phyloP scores from a whole-genome alignment of 441 rosid genomes.

The Geranium incanum region DNA sequence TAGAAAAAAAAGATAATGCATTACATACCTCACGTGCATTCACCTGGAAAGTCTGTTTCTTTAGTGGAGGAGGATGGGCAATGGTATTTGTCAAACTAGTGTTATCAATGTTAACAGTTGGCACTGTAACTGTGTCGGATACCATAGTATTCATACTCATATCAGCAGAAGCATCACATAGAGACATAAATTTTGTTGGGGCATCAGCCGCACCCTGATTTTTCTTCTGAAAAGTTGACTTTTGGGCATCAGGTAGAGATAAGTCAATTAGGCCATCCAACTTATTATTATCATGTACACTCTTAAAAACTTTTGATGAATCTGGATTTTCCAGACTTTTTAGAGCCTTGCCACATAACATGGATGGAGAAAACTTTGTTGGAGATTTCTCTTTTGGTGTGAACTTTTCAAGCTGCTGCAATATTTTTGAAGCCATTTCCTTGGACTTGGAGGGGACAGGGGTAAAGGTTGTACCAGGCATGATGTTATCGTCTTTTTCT shows the following conservation, averaged over 20 bases:
- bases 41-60: conserved; percentile 60
- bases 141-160: conserved; percentile 29
- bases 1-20: conserved; percentile 6
- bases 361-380: conserved; percentile 63
- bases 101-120: conserved; percentile 29
- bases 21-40: conserved; percentile 66
- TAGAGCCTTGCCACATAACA: conserved; percentile 69
- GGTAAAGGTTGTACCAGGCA: conserved; percentile 36
- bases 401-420: conserved; percentile 60
- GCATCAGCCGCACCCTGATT: conserved; percentile 40
- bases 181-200: conserved; percentile 27
- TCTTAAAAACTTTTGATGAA: conserved; percentile 44
- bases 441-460: conserved; percentile 70
- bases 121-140: conserved; percentile 26
- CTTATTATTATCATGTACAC: conserved; percentile 33
- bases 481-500: conserved; percentile 33
- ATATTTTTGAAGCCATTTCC: conserved; percentile 72
- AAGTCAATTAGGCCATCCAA: conserved; percentile 19
- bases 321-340: conserved; percentile 65
- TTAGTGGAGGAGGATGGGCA: conserved; percentile 27
- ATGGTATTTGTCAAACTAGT: conserved; percentile 27
- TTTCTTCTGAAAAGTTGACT: conserved; percentile 28
- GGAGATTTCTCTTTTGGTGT: conserved; percentile 72
- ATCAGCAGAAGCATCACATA: conserved; percentile 24
- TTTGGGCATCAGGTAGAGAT: conserved; percentile 26